Evolutionary conservation across 306 rosid species (phyloP), one percentile per base, ranked within the genome.

Genomic region (Citrullus amarus): DNA sequence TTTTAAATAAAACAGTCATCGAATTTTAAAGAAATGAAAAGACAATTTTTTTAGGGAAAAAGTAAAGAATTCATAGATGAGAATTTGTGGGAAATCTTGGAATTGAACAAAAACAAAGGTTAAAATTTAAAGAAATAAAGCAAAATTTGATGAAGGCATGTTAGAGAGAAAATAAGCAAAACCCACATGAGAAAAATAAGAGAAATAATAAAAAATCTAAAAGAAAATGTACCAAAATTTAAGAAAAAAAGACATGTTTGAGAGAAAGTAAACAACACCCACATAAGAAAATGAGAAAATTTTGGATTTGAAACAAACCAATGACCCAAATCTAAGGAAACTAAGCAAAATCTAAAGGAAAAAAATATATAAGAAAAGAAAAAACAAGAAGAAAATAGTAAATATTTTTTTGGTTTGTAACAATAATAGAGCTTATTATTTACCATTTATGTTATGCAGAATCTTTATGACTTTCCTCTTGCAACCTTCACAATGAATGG

Each of bases 401-500:
- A 30, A 60, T 12, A 4, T 9, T 59, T 53, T 25, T 20, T 60
- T 12, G 39, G 67, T 13, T 60, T 60, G 28, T 56, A 54, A 60
- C 74, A 43, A 5, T 56, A 56, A 0, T 14, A 9, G 44, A 44
- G 61, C 34, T 76, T 51, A 28, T 44, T 48, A 12, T 7, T 74
- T 83, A 92, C 97, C 98, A 7, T 93, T 93, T 18, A 93, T 88
- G 22, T 77, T 86, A 30, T 79, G 91, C 8, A 94, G 86, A 50
- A 83, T 46, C 83, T 84, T 89, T 11, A 81, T 85, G 2, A 90
- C 94, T 80, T 89, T 90, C 68, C 87, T 87, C 80, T 83, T 85
- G 92, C 98, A 94, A 34, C 85, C 98, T 80, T 80, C 91, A 22
- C 98, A 94, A 84, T 94, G 96, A 74, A 92, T 83, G 58, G 92